These are phyloP conservation scores for Magnaporthiopsis poae DNA, from an alignment of 2,329 filamentous ascomycete genomes.

Conservation along the genomic window DNA sequence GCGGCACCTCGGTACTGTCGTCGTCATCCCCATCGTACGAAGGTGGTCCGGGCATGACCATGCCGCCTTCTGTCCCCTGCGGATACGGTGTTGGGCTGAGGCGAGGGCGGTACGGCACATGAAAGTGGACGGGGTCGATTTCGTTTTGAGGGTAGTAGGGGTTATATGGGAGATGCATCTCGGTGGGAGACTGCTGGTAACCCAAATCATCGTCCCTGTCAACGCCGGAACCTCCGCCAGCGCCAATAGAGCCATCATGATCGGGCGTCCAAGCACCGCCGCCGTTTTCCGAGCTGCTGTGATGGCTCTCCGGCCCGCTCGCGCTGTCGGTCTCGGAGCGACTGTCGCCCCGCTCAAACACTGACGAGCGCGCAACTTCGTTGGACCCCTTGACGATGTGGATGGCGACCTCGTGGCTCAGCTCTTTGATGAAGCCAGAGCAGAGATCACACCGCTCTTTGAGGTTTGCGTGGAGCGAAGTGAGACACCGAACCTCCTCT, in stretches of 20 bases:
- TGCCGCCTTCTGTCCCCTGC: constrained; percentile 8
- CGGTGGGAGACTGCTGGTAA: constrained; percentile 21
- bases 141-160: constrained; percentile 15
- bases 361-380: constrained; percentile 28
- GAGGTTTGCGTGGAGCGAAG: constrained; percentile 23
- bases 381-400: constrained; percentile 25
- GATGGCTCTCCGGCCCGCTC: constrained; percentile 27
- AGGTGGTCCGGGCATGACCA: constrained; percentile 17
- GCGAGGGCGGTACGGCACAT: constrained; percentile 22
- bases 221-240: too few relatives aligned
- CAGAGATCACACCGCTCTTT: constrained; percentile 28
- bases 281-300: constrained; percentile 19
- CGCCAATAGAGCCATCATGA: not conserved
- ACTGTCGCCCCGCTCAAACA: constrained; percentile 39
- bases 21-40: constrained; percentile 21
- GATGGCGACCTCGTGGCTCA: constrained; percentile 31
- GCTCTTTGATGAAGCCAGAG: constrained; percentile 30
- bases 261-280: not conserved
- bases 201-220: constrained; percentile 18
- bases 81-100: constrained; percentile 15
- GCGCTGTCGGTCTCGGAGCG: constrained; percentile 32
- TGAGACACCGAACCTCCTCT: constrained; percentile 12
- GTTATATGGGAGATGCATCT: constrained; percentile 7
- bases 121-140: constrained; percentile 28
- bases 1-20: constrained; percentile 22